Conservation (phyloP, 257 asterid species). For the Rhazya stricta region DNA sequence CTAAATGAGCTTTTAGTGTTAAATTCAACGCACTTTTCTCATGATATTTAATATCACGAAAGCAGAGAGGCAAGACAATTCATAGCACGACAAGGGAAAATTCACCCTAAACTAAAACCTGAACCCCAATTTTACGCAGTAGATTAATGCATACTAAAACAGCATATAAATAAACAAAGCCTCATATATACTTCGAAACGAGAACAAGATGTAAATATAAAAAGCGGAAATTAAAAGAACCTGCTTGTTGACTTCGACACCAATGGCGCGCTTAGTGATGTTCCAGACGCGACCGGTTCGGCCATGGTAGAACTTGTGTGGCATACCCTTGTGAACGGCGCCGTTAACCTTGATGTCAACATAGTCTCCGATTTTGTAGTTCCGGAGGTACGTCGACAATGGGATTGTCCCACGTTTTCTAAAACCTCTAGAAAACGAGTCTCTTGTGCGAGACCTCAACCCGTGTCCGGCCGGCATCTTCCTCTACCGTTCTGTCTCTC, state of each 20-base stretch:
- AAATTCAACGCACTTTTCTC: neutral
- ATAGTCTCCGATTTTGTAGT: slow-evolving; percentile 32
- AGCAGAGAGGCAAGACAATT: neutral
- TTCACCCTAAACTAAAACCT: neutral
- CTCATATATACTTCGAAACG: neutral
- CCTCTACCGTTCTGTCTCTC: neutral
- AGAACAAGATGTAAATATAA: neutral
- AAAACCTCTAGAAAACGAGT: slow-evolving; percentile 32
- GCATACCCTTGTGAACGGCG: slow-evolving; percentile 48
- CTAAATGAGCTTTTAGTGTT: neutral
- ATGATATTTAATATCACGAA: neutral
- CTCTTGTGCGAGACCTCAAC: slow-evolving; percentile 31
- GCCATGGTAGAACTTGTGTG: slow-evolving; percentile 40
- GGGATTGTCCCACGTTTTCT: slow-evolving; percentile 36
- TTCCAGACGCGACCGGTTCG: slow-evolving; percentile 51
- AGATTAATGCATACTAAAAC: neutral
- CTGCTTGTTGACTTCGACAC: slow-evolving; percentile 49
- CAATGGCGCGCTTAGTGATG: slow-evolving; percentile 44
- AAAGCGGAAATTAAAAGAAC: neutral
- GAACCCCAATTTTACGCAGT: neutral
- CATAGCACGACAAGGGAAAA: neutral
- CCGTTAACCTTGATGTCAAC: slow-evolving; percentile 49
- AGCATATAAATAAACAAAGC: neutral
- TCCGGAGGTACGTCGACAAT: slow-evolving; percentile 30
- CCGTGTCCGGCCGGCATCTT: slow-evolving; percentile 56